phyloP scores from a whole-genome alignment of 306 rosid species.

The Elaeagnus macrophylla region DNA sequence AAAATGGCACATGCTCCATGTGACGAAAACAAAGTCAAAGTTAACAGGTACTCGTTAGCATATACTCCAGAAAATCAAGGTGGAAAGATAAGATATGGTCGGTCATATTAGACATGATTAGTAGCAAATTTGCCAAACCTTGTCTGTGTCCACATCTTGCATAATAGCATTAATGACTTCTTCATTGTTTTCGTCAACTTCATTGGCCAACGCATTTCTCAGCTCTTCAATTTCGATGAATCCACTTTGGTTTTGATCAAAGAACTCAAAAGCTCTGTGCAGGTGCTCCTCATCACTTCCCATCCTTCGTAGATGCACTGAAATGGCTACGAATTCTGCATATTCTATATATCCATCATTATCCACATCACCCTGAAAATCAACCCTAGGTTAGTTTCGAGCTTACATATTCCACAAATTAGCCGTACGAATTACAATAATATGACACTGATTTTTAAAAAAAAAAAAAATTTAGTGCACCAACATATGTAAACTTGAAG shows the following conservation, averaged over 20 bases:
- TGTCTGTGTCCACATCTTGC: constrained; percentile 87
- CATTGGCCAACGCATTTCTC: constrained; percentile 45
- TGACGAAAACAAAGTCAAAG: not conserved
- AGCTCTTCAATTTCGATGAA: constrained; percentile 86
- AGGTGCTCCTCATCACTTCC: constrained; percentile 75
- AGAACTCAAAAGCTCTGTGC: constrained; percentile 77
- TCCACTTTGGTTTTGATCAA: constrained; percentile 56
- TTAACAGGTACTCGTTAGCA: no score
- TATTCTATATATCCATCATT: constrained; percentile 78
- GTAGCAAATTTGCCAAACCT: constrained; percentile 38
- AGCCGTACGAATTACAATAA: not conserved
- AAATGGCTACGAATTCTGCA: constrained; percentile 81
- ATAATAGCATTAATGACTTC: constrained; percentile 73
- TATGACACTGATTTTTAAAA: not conserved
- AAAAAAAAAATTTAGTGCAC: not conserved
- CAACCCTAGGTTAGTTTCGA: constrained; percentile 22
- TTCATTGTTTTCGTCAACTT: constrained; percentile 49
- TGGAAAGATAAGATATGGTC: not conserved
- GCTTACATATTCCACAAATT: constrained; percentile 6
- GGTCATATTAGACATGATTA: not conserved
- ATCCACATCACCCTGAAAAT: constrained; percentile 79
- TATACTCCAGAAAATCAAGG: no score
- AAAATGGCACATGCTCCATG: not conserved
- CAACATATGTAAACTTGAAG: not conserved
- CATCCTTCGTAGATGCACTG: constrained; percentile 75